Evolutionary conservation across 169 alveolate genomes (phyloP).

Genomic region (Plasmodium sp.): DNA sequence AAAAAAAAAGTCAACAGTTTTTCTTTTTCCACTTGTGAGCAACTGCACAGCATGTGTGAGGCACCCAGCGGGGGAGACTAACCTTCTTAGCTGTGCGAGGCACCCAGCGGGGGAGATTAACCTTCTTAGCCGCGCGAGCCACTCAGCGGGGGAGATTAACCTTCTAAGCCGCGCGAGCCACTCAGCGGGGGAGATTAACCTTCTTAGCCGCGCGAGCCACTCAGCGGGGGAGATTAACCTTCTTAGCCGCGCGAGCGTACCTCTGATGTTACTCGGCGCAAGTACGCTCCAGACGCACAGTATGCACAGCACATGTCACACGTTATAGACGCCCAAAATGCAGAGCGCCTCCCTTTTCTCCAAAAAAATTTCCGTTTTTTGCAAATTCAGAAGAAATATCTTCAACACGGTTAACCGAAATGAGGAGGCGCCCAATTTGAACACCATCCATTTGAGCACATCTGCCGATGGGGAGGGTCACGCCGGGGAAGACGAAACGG

Average conservation of each 20-base stretch:
- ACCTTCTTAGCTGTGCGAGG: neutral
- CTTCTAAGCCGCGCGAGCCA: neutral
- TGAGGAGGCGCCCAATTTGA: slow-evolving; percentile 10
- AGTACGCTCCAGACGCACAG: neutral
- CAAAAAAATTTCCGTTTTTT: slow-evolving; percentile 7
- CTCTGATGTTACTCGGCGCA: neutral
- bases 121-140: neutral
- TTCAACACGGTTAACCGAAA: slow-evolving; percentile 12
- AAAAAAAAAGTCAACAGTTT: neutral
- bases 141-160: neutral
- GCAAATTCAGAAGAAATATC: slow-evolving; percentile 52
- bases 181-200: neutral
- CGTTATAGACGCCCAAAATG: neutral
- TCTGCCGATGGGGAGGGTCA: neutral
- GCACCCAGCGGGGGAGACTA: neutral
- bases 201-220: neutral
- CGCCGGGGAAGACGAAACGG: neutral
- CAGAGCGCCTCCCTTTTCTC: neutral
- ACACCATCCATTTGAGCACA: neutral
- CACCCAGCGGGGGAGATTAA: neutral
- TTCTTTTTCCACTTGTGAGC: neutral
- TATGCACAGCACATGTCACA: neutral
- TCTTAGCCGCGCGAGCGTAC: neutral
- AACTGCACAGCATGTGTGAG: neutral
- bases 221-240: neutral